Base-by-base conservation (phyloP, 345 rosid genomes). In the Conringia planisiliqua region DNA sequence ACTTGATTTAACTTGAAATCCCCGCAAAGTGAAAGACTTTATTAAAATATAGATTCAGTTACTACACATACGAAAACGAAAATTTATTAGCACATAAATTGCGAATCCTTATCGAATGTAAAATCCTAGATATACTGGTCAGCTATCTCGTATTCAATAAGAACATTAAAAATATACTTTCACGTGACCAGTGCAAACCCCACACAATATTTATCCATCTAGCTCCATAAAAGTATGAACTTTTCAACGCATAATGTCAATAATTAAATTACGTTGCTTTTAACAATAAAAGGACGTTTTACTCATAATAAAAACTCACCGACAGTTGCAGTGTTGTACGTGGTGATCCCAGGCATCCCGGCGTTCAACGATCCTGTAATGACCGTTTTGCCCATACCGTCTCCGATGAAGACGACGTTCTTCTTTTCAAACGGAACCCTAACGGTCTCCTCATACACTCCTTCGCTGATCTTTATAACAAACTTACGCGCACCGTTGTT, bases 381-480 rank as follows among this genome's bases (percentile, higher is more conserved):
- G 39, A 94, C 87, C n/a, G 98, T 90, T 80, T 85, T 91, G 69
- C 96, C 95, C 82, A 79, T 86, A 22, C 97, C 97, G 1, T 90
- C 97, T 0, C 98, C 98, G 14, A 88, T 30, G 16, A 91, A 90
- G 32, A 94, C 97, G 0, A 94, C 87, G 68, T 88, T 88, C 79
- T 75, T 91, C 79, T 90, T 94, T 88, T 81, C 88, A 33, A 90
- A 70, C 79, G 93, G 91, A 64, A 94, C 86, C 70, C 85, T 80
- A 13, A 94, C 91, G 35, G 74, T 87, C 82, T 94, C 98, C 27
- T 88, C 81, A 3, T 94, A 94, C 0, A 86, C 84, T 3, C 97
- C 97, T 42, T 73, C 85, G 58, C 61, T 83, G 12, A 91, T 91
- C 30, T 59, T 69, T 13, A 94, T 86, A 73, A 91, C 98, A 22